Base-by-base conservation (phyloP, 2,329 filamentous ascomycete species). In the Coniella lustricola region DNA sequence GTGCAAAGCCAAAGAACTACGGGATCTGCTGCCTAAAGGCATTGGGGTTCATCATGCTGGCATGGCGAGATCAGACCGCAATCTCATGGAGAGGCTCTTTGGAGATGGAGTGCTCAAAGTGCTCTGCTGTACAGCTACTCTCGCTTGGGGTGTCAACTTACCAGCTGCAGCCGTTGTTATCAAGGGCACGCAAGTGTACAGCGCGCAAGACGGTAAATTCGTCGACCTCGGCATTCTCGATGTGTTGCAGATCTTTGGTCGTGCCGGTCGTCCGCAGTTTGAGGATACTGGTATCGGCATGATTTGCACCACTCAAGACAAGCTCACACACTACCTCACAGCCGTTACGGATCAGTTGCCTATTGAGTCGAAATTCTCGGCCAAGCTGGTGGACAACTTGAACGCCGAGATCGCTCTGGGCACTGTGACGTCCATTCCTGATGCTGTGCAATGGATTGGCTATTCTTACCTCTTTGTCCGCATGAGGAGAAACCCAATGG, bases 81-180 rank as follows among this genome's bases (percentile, higher is more conserved):
- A 98, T 57, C 70, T 96, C n/a, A 89, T 96, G 73, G 94, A 98
- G 65, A 82, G 88, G 16, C 76, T 97, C 14, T 98, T 98, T 58
- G 81, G 76, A 3, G 85, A 94, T 56, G 94, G 93, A 21, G 84
- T 97, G n/a, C 79, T 97, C 58, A 95, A 93, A 65, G 90, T 98
- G 1, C 83, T 98, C 18, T 97, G 91, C 74, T 98, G 94, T 81
- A 98, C 93, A 2, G 93, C 93, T 10, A 98, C 93, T 1, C 76
- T 98, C 21, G 93, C 93, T 1, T 98, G 93, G 93, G 93, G 93
- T 82, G 91, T 98, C 62, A 98, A 98, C 66, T 79, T 98, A 66
- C 93, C 93, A 1, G 93, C 93, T 31, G 93, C 93, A 0, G 94
- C 93, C 0, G 93, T 98, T 44, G 79, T 98, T 46, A 98, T 98